Evolutionary conservation across 2,329 filamentous ascomycete species (phyloP), one percentile per base, ranked within the genome.

Genomic region (Lachnellula cervina): DNA sequence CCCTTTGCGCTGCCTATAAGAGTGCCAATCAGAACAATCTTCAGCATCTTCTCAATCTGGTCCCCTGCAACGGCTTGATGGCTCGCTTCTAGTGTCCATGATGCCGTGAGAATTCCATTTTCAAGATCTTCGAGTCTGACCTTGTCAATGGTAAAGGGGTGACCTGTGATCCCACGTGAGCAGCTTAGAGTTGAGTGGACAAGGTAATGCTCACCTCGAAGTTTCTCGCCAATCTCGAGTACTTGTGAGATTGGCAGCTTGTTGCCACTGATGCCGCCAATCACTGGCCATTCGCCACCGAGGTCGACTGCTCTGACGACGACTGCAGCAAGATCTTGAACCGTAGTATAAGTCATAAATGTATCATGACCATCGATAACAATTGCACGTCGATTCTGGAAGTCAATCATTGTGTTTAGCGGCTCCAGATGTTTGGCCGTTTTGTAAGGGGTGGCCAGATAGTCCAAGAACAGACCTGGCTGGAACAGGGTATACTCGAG

Each of bases 401-500:
- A 67, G 52, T 71, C 69, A 17, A 71, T 61, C 8, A 63, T 52
- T 0, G 59, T 69, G 8, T 70, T 51, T 16, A 73, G 60, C 1
- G 66, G 63, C 4, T 62, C 51, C n/a, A 79, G 62, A 14, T 74
- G 65, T 17, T 72, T 73, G 5, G 70, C 59, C 0, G 73, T 71
- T 14, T 72, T 65, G 54, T 76, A 62, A 0, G 78, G 77, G 52
- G 71, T 69, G 16, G 73, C 74, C 13, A 80, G 70, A 69, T 80
- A 80, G 62, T 80, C 71, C 37, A 76, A 60, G 64, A 79, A 78
- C 17, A 75, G 58, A 4, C 76, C 76, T 1, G 76, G 74, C 52
- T 79, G 76, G 67, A 81, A 80, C 2, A 78, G 68, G 25, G 67
- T 73, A 64, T 80, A 80, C 51, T 80, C 75, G 5, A 79, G 68